Conservation (phyloP, 306 rosid species). For the Rubus parviflorus region DNA sequence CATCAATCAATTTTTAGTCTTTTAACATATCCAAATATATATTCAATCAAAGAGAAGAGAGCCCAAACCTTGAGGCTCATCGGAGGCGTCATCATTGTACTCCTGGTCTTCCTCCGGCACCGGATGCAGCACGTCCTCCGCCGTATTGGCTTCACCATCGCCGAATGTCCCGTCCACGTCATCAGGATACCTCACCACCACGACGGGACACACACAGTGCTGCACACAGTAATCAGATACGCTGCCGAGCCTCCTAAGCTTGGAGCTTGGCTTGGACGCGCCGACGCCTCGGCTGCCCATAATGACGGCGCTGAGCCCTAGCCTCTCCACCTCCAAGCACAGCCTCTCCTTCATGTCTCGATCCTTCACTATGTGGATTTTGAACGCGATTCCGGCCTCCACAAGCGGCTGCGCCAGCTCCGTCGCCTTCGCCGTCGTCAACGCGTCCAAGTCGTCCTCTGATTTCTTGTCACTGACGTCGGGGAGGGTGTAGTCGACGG, state of each 20-base stretch:
- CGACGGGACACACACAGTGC: conserved; percentile 90
- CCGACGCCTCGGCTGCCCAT: conserved; percentile 97
- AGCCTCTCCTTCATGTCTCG: conserved; percentile 93
- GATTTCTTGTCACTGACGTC: conserved; percentile 44
- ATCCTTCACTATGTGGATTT: conserved; percentile 86
- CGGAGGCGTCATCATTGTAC: conserved; percentile 55
- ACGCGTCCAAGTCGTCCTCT: conserved; percentile 72
- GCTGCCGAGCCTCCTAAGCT: conserved; percentile 67
- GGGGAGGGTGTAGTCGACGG: conserved; percentile 35
- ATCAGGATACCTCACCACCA: conserved; percentile 66
- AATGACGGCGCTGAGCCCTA: conserved; percentile 79
- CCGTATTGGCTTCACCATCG: background rate
- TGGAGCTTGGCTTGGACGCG: conserved; percentile 45
- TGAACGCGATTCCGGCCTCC: conserved; percentile 71
- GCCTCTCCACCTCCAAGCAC: conserved; percentile 90
- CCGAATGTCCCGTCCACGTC: conserved; percentile 10
- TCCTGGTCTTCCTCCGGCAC: conserved; percentile 91
- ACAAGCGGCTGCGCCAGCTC: conserved; percentile 68
- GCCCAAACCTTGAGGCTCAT: conserved; percentile 1
- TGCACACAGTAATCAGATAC: conserved; percentile 87
- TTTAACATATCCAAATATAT: no score
- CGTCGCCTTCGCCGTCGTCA: conserved; percentile 61
- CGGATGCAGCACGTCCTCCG: conserved; percentile 48
- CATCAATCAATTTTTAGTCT: background rate
- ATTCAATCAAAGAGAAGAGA: background rate